A percentile compares a stretch with the other conserved stretches of the same genome.
Conservation (phyloP, 1,139 yeast genomes). For the Zhuliangozyma parablackwelliae region DNA sequence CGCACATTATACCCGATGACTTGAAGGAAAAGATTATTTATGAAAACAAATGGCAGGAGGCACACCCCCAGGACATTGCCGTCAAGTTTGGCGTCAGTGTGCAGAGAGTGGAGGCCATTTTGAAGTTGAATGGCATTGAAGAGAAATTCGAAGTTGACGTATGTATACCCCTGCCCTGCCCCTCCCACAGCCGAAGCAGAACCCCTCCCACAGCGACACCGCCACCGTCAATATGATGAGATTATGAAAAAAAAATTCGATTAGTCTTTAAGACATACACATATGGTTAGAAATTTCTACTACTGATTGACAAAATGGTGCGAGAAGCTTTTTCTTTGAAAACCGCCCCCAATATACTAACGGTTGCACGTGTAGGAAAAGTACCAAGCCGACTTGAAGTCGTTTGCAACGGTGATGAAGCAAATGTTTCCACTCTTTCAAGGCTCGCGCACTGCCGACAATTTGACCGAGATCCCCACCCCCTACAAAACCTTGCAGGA, state of each 20-base stretch:
- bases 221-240: constrained; percentile 16
- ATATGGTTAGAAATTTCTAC: constrained; percentile 49
- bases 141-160: constrained; percentile 55
- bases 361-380: constrained; percentile 26
- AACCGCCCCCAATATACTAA: constrained; percentile 6
- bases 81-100: constrained; percentile 75
- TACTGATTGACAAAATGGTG: background rate
- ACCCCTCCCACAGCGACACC: too few relatives aligned
- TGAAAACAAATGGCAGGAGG: constrained; percentile 50
- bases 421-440: constrained; percentile 76
- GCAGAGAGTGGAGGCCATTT: constrained; percentile 82
- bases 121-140: constrained; percentile 65
- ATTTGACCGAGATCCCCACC: constrained; percentile 89
- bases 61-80: constrained; percentile 70
- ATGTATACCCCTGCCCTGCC: constrained; percentile 31
- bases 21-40: constrained; percentile 57
- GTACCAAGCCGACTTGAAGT: constrained; percentile 47
- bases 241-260: constrained; percentile 39
- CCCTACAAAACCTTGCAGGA: constrained; percentile 82
- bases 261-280: constrained; percentile 74
- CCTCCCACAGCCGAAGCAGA: background rate
- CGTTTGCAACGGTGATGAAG: constrained; percentile 59
- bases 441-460: constrained; percentile 50
- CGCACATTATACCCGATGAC: constrained; percentile 52
- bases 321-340: too few relatives aligned